Conservation (phyloP, 2,329 filamentous ascomycete genomes). For the Aspergillus thermomutatus region DNA sequence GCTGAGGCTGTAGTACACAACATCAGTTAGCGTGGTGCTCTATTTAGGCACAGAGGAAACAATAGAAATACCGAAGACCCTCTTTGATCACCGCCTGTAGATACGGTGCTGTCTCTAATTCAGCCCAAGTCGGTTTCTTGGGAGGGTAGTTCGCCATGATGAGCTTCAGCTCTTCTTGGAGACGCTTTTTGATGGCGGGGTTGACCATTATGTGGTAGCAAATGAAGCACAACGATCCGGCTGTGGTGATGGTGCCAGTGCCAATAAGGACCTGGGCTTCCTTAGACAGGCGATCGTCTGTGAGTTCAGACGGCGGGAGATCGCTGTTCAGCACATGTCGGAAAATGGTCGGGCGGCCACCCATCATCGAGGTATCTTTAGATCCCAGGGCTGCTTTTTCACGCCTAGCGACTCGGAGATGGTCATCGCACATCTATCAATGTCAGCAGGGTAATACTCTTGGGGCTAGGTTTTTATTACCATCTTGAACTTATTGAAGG, state of each 20-base stretch:
- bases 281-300: slow-evolving; percentile 22
- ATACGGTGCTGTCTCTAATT: slow-evolving; percentile 27
- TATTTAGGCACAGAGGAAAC: neutral
- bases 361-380: neutral
- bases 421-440: neutral
- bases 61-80: slow-evolving; percentile 19
- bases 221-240: slow-evolving; percentile 17
- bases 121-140: slow-evolving; percentile 14
- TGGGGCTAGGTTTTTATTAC: neutral
- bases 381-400: neutral
- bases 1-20: slow-evolving; percentile 32
- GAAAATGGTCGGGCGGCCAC: neutral
- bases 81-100: slow-evolving; percentile 29
- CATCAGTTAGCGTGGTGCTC: neutral
- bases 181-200: slow-evolving; percentile 8
- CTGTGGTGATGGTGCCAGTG: slow-evolving; percentile 28
- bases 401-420: neutral
- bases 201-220: slow-evolving; percentile 2
- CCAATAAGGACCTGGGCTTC: slow-evolving; percentile 27
- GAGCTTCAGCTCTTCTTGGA: slow-evolving; percentile 21
- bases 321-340: slow-evolving; percentile 5
- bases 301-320: slow-evolving; percentile 18
- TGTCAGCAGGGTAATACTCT: neutral
- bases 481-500: neutral
- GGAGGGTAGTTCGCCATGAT: slow-evolving; percentile 16